Base-by-base conservation (phyloP, 208 protist genomes). In the Naegleria fowleri region DNA sequence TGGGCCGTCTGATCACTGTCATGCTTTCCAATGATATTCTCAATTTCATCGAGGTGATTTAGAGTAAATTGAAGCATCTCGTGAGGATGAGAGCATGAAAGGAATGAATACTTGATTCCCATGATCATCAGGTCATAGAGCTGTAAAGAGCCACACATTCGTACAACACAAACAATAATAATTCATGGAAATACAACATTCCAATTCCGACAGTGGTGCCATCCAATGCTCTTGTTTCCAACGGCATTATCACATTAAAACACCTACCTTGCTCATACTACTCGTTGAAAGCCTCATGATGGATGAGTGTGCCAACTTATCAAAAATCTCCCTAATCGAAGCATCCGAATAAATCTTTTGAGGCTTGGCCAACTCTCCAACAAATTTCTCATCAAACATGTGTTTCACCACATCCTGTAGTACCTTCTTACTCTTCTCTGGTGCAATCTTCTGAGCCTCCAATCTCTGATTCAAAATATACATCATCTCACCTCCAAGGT, bases 81-180 rank as follows among this genome's bases (percentile, higher is more conserved):
- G 38, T 94, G 83, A 2, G 97, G 96, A 83, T 97, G 95, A 22
- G 93, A 92, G 88, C 96, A 92, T 0, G 93, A 93, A 52, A 96
- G 86, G 36, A 98, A 19, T 91, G 98, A 96, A 58, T 97, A 97
- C 93, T 98, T 98, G 51, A 98, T 92, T n/a, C 94, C 95, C 96
- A 98, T 98, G 40, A 93, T 94, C 93, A 98, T 97, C 7, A 98
- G 93, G 79, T 98, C 97, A 93, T 96, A 98, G 16, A 98, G 93
- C 94, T 93, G 86, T 39, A 90, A 83, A 38, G 13, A 91, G 15
- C 15, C 5, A 86, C 15, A 59, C n/a, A n/a, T n/a, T n/a, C n/a
- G n/a, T n/a, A n/a, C n/a, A n/a, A n/a, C n/a, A n/a, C n/a, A n/a
- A n/a, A 90, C 38, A 59, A 40, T 39, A n/a, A n/a, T n/a, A n/a